Base-by-base conservation (phyloP, 768 basidiomycete species). In the Russula sp. region DNA sequence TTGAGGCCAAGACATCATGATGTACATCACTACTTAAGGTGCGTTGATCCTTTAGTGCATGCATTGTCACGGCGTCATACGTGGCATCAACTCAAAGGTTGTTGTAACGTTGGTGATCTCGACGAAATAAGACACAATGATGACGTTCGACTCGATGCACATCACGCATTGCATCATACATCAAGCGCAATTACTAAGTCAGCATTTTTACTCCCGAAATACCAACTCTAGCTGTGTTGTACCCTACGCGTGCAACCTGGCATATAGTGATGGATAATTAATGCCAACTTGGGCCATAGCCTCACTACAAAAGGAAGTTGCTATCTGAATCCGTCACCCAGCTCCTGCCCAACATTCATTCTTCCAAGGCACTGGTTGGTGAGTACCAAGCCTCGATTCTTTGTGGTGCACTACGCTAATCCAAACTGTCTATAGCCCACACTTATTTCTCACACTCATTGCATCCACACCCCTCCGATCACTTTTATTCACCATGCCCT, bases 361-460 rank as follows among this genome's bases (percentile, higher is more conserved):
- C 36, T 13, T 32, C 40, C 5, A 9, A 34, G 63, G 44, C 57
- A 64, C 63, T 59, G 63, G 63, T 59, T 59, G 63, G 63, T 64
- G 14, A 50, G 62, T 26, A 16, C 18, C 5, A 6, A 53, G 22
- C 26, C 26, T 50, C 9, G 20, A 10, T 36, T 36, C 14, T 36
- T 38, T 0, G 34, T 5, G 6, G 5, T 24, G 34, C 22, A 1
- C 14, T 1, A 20, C 6, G 10, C 46, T 57, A 14, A 59, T 44
- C 18, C 9, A 18, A 3, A 53, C 24, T 13, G 9, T 11, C 42
- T 32, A 14, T 20, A 63, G 62, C 22, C 62, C 24, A 36, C 44
- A 52, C 51, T 38, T 34, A 4, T 22, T 51, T n/a, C n/a, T n/a
- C 24, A 28, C 50, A n/a, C 32, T n/a, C n/a, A 28, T 46, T 58